Evolutionary conservation across 306 rosid species (phyloP), one percentile per base, ranked within the genome.

Genomic region (Cucurbita argyrosperma): DNA sequence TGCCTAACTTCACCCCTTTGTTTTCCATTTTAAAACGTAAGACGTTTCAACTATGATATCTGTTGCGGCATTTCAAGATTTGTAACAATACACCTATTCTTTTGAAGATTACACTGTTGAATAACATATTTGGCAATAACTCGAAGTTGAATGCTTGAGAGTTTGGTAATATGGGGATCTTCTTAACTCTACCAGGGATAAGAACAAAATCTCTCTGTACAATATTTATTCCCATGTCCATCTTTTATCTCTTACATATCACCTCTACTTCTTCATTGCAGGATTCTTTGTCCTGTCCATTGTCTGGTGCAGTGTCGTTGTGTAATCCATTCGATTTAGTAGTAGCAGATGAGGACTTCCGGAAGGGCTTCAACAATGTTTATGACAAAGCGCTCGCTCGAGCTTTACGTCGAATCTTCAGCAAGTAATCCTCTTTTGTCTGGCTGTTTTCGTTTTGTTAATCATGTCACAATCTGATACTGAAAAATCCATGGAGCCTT

Each of bases 321-420:
- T 94, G 99, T 79, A 91, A 94, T 88, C 99, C 99, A 71, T 94
- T 94, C 84, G 68, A 94, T 87, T 86, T 91, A 87, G 89, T 91
- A 74, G 76, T 84, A 49, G 89, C 97, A 23, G 99, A 91, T 58
- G 95, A 91, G 86, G 95, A 90, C 64, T 91, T 94, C 76, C 97
- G 74, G 40, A 91, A 91, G 83, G 99, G 99, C 68, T 84, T 93
- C 81, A 93, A 93, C 79, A 87, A 43, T 76, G 78, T 94, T 45
- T 94, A 94, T 69, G 90, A 94, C 82, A 91, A 81, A 77, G 81
- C 96, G 79, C 99, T 94, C 43, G 79, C 99, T 23, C 75, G 74
- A 39, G 70, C 89, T 57, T 97, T 94, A 37, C 43, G 88, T 81
- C 69, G 74, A 77, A 91, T 85, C 75, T 94, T 90, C 83, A 84